Evolutionary conservation across 495 filamentous ascomycete genomes (phyloP), one percentile per base, ranked within the genome.

Genomic region (Glonium stellatum): DNA sequence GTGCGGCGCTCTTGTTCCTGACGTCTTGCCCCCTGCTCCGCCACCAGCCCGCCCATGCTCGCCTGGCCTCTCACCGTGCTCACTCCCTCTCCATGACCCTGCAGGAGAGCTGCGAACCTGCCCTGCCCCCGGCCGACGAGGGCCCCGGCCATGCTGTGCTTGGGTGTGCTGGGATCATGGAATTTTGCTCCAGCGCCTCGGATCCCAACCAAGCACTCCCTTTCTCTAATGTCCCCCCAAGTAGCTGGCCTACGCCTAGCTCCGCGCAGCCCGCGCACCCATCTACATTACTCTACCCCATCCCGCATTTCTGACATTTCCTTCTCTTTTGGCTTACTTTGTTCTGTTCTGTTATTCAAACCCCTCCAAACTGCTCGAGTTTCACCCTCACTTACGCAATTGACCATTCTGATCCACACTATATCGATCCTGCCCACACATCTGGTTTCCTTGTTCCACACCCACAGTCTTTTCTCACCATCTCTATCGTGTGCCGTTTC

Each of bases 321-420:
- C 48, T 23, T 27, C 18, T 9, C 25, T 51, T 51, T 51, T 11
- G 39, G 48, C n/a, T 51, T 23, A 25, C 21, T 31, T 51, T 27
- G 13, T 15, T 25, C 25, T 51, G 13, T 51, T 23, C 48, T 13
- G 21, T 15, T 25, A 51, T 51, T 51, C 48, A 51, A 25, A 51
- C 48, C 31, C 19, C 25, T 51, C 23, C 48, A 51, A 25, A 51
- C 48, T 51, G 48, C 25, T 51, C 23, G 18, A 22, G 48, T 51
- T 51, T 51, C 48, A 51, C 48, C 23, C 48, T 51, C 23, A 25
- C 48, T 51, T 51, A 31, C 48, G 48, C 25, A 51, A 51, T 51
- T 31, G 25, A 23, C 19, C 25, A 18, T 1, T 51, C 18, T 22
- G 19, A 2, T 51, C 48, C 25, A 23, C 15, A 15, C 48, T 22